These are phyloP conservation scores for Candida tallmaniae DNA, from an alignment of 805 yeast genomes.

Conservation along the genomic window DNA sequence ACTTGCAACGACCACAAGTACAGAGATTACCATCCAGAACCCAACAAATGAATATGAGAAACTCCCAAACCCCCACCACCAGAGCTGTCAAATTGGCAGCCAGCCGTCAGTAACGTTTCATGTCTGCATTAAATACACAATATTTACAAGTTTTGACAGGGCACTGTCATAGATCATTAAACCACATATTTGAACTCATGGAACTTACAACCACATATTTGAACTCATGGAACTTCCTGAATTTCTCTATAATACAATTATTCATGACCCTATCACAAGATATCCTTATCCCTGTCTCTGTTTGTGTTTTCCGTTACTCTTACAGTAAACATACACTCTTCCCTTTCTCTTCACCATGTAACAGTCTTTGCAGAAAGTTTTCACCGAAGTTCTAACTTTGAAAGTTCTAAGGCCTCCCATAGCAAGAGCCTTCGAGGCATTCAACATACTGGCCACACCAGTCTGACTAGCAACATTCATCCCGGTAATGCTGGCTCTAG, in stretches of 20 bases:
- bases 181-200: too few species aligned
- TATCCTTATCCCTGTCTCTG: constrained; percentile 72
- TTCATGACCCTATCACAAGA: background rate
- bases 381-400: constrained; percentile 89
- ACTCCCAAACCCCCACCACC: constrained; percentile 26
- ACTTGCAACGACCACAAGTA: constrained; percentile 16
- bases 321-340: constrained; percentile 88
- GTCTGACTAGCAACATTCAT: background rate
- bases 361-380: constrained; percentile 90
- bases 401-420: constrained; percentile 52
- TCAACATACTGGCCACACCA: background rate
- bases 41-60: constrained; percentile 15
- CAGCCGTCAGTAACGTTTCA: background rate
- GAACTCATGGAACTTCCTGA: too few species aligned
- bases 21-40: constrained; percentile 19
- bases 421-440: constrained; percentile 5
- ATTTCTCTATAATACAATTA: background rate
- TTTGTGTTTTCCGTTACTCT: constrained; percentile 87
- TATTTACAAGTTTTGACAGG: background rate
- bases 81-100: constrained; percentile 31
- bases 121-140: constrained; percentile 1
- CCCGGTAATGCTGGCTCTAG: background rate
- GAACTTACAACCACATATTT: too few species aligned
- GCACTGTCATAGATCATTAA: too few species aligned
- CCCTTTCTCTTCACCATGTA: constrained; percentile 92